phyloP scores from a whole-genome alignment of 768 basidiomycete species.

The Naganishia friedmannii region DNA sequence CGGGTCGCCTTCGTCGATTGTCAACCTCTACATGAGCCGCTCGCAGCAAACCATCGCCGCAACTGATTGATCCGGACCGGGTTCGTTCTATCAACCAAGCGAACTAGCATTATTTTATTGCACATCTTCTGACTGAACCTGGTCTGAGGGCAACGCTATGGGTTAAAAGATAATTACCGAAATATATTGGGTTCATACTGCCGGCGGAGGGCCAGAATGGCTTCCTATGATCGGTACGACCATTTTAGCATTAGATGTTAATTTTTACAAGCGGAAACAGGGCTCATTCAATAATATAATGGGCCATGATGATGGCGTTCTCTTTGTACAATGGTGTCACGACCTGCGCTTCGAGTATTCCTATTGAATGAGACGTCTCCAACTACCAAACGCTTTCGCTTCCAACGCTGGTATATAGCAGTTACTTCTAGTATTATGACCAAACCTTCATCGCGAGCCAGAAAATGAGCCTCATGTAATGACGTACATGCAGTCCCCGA shows the following conservation, averaged over 20 bases:
- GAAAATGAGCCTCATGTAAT: neutral
- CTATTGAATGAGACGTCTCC: neutral
- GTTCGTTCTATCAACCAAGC: neutral
- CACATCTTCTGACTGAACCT: neutral
- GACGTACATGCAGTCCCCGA: conserved; percentile 21
- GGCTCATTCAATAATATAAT: neutral
- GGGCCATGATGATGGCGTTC: neutral
- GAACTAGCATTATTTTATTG: neutral
- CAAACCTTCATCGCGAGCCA: neutral
- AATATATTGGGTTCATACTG: too few relatives aligned
- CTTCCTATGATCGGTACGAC: neutral
- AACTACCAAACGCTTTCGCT: neutral
- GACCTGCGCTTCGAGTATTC: neutral
- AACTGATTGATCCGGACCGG: neutral
- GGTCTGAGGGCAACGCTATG: neutral
- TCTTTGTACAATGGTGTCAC: neutral
- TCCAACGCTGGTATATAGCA: neutral
- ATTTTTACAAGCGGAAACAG: neutral
- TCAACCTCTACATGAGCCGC: conserved; percentile 10
- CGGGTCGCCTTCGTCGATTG: conserved; percentile 11
- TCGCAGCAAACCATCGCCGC: neutral
- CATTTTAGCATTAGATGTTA: neutral
- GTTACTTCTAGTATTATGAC: neutral
- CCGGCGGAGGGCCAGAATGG: neutral
- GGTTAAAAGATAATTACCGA: too few relatives aligned